Base-by-base conservation (phyloP, 208 protist genomes). In the Endotrypanum monterogeii region DNA sequence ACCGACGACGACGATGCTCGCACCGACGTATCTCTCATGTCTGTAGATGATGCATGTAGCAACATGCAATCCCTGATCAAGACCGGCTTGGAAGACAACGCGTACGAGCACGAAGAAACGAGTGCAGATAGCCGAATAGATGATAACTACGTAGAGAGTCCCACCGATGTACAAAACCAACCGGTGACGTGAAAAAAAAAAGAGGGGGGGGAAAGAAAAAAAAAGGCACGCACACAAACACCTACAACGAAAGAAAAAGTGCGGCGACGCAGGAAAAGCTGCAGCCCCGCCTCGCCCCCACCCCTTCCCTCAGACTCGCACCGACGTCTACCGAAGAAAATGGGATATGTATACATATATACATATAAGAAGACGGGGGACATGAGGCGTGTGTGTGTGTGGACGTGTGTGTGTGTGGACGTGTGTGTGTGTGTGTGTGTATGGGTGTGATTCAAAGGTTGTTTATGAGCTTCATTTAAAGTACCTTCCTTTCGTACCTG, bases 1-100 rank as follows among this genome's bases (percentile, higher is more conserved):
- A 30, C 11, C 2, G 68, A 39, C 30, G 41, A 80, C 12, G 62
- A 71, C 5, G 76, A 80, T 28, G 41, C 68, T 37, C 67, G 52
- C 54, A 80, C 69, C 69, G 76, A 74, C 25, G 76, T 54, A 32
- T 74, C 76, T 23, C 62, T 80, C 18, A 44, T 74, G 35, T 80
- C 76, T 7, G 60, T 80, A 46, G 76, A 74, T 28, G 69, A 75
- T 69, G 71, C 60, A 23, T 71, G 76, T 37, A 74, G 63, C 32
- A 69, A 75, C 14, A 54, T 71, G 68, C 70, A 62, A 55, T 66
- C 63, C 30, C 69, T 63, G 28, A 44, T 46, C 44, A 62, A 25
- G 37, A 11, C n/a, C 16, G 28, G 41, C 20, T 48, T 14, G 23
- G 69, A 63, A 3, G 39, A 8, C 61, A 44, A 48, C 18, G 32